These are phyloP conservation scores for Yarrowia bubula DNA, from an alignment of 805 yeast genomes.

Conservation along the genomic window DNA sequence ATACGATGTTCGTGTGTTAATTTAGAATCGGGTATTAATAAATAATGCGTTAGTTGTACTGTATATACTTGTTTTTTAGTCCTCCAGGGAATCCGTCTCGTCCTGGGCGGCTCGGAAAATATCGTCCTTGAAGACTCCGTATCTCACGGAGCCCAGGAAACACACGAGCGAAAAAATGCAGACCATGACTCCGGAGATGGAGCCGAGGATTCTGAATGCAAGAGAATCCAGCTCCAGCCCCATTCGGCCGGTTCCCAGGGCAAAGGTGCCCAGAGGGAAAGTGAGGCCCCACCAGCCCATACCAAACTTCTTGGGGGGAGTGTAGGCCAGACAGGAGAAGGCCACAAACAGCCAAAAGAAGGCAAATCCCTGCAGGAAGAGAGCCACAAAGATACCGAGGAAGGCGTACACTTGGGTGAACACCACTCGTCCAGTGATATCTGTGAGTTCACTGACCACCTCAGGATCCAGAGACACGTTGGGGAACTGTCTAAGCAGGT, in stretches of 20 bases:
- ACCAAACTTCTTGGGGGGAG: slow-evolving; percentile 45
- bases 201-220: slow-evolving; percentile 61
- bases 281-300: slow-evolving; percentile 79
- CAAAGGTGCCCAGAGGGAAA: slow-evolving; percentile 86
- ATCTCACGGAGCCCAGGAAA: slow-evolving; percentile 40
- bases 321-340: slow-evolving; percentile 38
- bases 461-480: slow-evolving; percentile 35
- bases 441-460: slow-evolving; percentile 33
- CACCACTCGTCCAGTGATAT: neutral
- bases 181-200: slow-evolving; percentile 57
- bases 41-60: slow-evolving; percentile 2
- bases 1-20: too few relatives aligned
- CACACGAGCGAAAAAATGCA: slow-evolving; percentile 45
- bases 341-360: slow-evolving; percentile 54
- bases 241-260: slow-evolving; percentile 56
- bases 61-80: neutral
- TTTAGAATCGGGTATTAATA: neutral
- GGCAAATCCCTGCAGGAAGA: slow-evolving; percentile 55
- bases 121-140: slow-evolving; percentile 10
- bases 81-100: slow-evolving; percentile 30
- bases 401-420: slow-evolving; percentile 30
- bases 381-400: slow-evolving; percentile 44
- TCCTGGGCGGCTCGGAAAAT: slow-evolving; percentile 28
- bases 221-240: slow-evolving; percentile 48
- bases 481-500: slow-evolving; percentile 31